Evolutionary conservation across 768 basidiomycete species (phyloP).

Genomic region (Multifurca ochricompacta): DNA sequence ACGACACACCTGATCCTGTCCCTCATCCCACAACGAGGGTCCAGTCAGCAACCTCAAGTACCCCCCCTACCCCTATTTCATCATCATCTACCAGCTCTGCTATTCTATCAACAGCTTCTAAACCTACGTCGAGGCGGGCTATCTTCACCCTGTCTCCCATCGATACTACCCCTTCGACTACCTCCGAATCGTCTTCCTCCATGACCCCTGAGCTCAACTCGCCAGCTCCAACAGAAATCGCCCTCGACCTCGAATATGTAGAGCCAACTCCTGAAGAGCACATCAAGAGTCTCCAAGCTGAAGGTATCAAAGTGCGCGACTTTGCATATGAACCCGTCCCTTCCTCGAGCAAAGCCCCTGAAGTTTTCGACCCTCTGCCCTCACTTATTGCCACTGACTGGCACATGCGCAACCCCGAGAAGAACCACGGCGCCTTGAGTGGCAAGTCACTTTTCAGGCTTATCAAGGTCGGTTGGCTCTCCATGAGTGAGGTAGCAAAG

Average conservation of each 20-base stretch:
- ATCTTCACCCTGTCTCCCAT: not conserved
- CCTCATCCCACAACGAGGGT: not conserved
- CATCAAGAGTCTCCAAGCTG: constrained; percentile 7
- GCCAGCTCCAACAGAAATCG: constrained; percentile 27
- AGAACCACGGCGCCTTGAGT: constrained; percentile 10
- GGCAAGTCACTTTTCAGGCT: constrained; percentile 25
- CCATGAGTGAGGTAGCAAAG: constrained; percentile 22
- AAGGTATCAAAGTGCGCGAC: constrained; percentile 31
- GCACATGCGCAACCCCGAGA: constrained; percentile 23
- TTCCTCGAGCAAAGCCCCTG: constrained; percentile 19
- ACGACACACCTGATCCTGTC: not conserved
- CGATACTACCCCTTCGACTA: not conserved
- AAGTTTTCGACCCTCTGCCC: constrained; percentile 23
- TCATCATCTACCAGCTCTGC: not conserved
- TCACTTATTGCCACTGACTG: constrained; percentile 25
- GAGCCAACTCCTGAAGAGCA: constrained; percentile 4
- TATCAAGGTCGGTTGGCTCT: constrained; percentile 26
- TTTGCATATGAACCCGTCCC: constrained; percentile 23
- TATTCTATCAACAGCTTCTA: not conserved
- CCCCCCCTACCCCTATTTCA: not conserved
- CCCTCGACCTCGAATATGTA: constrained; percentile 18
- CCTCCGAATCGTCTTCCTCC: not conserved
- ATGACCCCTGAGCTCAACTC: constrained; percentile 17
- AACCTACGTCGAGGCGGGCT: not conserved
- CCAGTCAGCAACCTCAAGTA: not conserved